These are phyloP conservation scores for Apiospora hydei DNA, from an alignment of 2,329 filamentous ascomycete species.

Conservation along the genomic window DNA sequence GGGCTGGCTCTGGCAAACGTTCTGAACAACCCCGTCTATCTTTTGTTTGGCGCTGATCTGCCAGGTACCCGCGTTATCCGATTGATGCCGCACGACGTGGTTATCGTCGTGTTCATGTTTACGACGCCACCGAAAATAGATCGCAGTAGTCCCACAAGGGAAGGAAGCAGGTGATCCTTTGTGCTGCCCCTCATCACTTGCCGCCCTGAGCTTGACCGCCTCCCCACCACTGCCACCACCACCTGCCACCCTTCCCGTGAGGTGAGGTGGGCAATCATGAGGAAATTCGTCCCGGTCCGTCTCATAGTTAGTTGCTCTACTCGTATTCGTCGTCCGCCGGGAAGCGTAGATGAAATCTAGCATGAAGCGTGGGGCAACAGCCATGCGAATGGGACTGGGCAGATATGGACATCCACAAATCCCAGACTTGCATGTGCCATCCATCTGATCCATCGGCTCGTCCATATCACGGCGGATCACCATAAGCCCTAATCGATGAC, in stretches of 20 bases:
- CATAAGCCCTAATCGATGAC: not conserved
- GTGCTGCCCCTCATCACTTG: not conserved
- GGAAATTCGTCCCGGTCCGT: not conserved
- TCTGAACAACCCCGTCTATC: not conserved
- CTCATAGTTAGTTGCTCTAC: not conserved
- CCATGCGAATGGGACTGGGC: not conserved
- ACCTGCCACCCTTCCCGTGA: not conserved
- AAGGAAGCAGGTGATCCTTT: conserved; percentile 18
- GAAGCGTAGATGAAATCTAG: not conserved
- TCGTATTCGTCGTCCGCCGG: conserved; percentile 1
- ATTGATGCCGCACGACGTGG: not conserved
- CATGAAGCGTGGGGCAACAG: not conserved
- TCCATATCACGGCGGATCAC: not conserved
- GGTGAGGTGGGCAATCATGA: not conserved
- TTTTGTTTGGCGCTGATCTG: not conserved
- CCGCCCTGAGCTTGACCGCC: conserved; percentile 1
- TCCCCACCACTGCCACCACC: not conserved
- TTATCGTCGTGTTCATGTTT: not conserved
- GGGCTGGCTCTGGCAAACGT: not conserved
- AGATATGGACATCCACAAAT: not conserved
- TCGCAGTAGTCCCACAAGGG: conserved; percentile 15
- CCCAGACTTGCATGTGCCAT: not conserved
- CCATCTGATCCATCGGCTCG: not conserved
- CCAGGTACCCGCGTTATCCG: conserved; percentile 5
- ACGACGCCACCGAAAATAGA: conserved; percentile 4